Evolutionary conservation across 192 early-diverging fungal genomes (phyloP), one percentile per base, ranked within the genome.

Genomic region (Rhizophagus prolifer): DNA sequence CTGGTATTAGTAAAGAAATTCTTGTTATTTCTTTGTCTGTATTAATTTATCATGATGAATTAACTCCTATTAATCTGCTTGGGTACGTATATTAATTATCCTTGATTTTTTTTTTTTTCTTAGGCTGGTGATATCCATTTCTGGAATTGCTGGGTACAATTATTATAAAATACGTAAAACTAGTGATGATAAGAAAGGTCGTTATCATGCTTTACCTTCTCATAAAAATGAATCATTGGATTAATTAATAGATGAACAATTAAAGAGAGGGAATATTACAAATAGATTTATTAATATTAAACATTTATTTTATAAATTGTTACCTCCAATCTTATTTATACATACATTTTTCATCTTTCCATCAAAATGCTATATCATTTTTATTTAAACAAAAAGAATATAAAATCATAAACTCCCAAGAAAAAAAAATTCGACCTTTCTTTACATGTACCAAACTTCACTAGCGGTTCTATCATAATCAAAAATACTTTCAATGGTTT

Each of bases 1-100:
- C 91, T 3, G 95, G 95, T 9, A 94, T 91, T 23, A 87, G 88
- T 69, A 91, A 91, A 82, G 95, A 96, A 79, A 89, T 96, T 78
- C 79, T 95, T 3, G 89, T 94, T 19, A 90, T 96, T 64, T 80
- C 85, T 9, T 79, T 90, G 13, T 91, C 91, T 4, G 82, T 86
- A 31, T 30, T 92, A 25, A 88, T 96, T 28, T 94, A 93, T 80
- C 86, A 88, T 2, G 95, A 96, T 77, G 74, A 82, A 10, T 85
- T 94, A 75, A 92, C 93, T 23, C 65, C 86, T 9, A 80, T 87
- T 21, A 93, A 91, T 64, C 58, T 92, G 16, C 50, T 90, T 2
- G 95, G 95, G 88, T 89, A 82, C 62, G 77, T 77, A 23, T 54
- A 38, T 25, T 58, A 72, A 38, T 34, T 65, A 64, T 64, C 0